Evolutionary conservation across 805 yeast species (phyloP).

Genomic region (Suhomyces canberraensis): DNA sequence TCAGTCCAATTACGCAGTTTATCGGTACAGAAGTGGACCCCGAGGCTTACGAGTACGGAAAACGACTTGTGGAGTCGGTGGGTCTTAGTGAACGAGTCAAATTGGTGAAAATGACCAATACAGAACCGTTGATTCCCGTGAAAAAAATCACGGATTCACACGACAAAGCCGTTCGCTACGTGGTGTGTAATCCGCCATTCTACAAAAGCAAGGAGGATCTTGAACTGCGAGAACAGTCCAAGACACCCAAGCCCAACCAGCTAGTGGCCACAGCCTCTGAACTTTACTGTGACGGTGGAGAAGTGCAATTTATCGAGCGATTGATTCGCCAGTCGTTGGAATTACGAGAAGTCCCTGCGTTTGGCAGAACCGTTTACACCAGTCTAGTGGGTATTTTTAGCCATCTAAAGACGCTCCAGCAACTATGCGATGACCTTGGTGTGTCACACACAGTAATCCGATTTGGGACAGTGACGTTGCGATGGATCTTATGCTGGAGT

Average conservation of each 20-base stretch:
- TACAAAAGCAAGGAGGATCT: constrained; percentile 10
- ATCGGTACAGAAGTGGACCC: constrained; percentile 17
- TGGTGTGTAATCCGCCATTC: constrained; percentile 22
- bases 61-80: not conserved
- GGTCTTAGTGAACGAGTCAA: not conserved
- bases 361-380: constrained; percentile 16
- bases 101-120: not conserved
- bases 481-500: too few relatives aligned
- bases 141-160: not conserved
- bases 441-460: too few relatives aligned
- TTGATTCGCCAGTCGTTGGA: constrained; percentile 12
- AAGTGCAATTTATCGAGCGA: constrained; percentile 11
- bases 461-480: too few relatives aligned
- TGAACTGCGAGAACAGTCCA: constrained; percentile 4
- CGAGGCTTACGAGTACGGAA: constrained; percentile 11
- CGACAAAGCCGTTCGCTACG: constrained; percentile 5
- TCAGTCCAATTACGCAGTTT: constrained; percentile 4
- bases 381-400: constrained; percentile 18
- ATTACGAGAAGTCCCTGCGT: constrained; percentile 1
- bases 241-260: constrained; percentile 7
- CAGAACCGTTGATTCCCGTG: constrained; percentile 2
- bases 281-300: constrained; percentile 17
- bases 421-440: too few relatives aligned
- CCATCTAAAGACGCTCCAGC: too few relatives aligned
- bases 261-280: constrained; percentile 10